Conservation (phyloP, 768 basidiomycete genomes). For the Psilocybe azurescens region DNA sequence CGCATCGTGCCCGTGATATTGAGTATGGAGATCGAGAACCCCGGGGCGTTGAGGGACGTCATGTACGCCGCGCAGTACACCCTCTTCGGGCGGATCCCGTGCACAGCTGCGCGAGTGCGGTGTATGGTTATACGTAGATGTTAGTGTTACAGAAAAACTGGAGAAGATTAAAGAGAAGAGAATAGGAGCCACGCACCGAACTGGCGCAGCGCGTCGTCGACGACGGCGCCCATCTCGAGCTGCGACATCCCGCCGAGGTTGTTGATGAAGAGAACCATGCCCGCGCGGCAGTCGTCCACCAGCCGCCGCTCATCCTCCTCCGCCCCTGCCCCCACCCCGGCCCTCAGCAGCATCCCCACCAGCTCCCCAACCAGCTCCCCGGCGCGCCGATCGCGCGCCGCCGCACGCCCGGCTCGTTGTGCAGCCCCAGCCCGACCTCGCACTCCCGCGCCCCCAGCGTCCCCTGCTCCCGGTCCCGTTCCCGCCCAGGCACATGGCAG, state of each 20-base stretch:
- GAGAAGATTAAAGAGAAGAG: not conserved
- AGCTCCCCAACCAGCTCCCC: conserved; percentile 34
- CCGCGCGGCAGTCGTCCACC: conserved; percentile 33
- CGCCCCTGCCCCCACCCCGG: conserved; percentile 29
- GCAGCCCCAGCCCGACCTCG: conserved; percentile 60
- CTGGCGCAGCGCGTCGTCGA: conserved; percentile 46
- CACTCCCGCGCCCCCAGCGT: conserved; percentile 32
- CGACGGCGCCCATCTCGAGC: conserved; percentile 57
- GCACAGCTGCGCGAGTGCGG: conserved; percentile 24
- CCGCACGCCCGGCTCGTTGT: conserved; percentile 55
- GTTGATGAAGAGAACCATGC: conserved; percentile 52
- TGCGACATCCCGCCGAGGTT: conserved; percentile 59
- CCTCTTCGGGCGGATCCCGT: conserved; percentile 40
- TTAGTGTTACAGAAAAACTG: too few species aligned
- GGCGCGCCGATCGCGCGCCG: conserved; percentile 43
- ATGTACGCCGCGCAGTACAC: conserved; percentile 57
- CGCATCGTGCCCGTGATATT: conserved; percentile 44
- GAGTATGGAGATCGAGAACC: conserved; percentile 57
- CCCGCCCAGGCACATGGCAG: conserved; percentile 60
- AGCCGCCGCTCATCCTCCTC: conserved; percentile 29
- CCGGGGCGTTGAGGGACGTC: conserved; percentile 67
- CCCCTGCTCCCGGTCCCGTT: conserved; percentile 19
- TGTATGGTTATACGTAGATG: too few species aligned
- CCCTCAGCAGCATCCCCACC: conserved; percentile 45
- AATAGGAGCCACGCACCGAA: conserved; percentile 40